Percentiles rank a stretch among this genome's conserved stretches.
Evolutionary conservation across 768 basidiomycete species (phyloP).

Genomic region (Naganishia randhawae): DNA sequence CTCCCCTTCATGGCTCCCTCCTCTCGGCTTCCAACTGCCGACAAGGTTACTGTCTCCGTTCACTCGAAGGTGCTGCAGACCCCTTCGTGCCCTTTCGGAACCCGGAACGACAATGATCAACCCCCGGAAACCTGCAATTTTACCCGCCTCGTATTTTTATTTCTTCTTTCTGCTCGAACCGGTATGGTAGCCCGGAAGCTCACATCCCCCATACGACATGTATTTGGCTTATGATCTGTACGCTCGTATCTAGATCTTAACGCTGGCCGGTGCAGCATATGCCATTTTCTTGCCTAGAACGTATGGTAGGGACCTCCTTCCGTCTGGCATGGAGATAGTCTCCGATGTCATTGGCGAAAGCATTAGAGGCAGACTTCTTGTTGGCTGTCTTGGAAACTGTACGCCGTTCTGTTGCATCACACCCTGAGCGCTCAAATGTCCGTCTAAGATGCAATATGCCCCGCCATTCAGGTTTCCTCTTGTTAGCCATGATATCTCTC

Average conservation of each 20-base stretch:
- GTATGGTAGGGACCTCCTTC: conserved; percentile 39
- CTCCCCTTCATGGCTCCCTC: neutral
- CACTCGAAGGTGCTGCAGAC: neutral
- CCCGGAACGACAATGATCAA: neutral
- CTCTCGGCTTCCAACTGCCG: neutral
- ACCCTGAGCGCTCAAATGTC: neutral
- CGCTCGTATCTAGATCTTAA: conserved; percentile 33
- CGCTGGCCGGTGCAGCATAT: conserved; percentile 41
- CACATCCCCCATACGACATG: neutral
- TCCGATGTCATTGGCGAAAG: conserved; percentile 36
- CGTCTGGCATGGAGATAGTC: conserved; percentile 28
- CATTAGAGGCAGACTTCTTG: conserved; percentile 38
- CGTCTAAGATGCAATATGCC: neutral
- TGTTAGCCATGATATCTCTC: conserved; percentile 38
- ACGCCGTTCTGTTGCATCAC: conserved; percentile 20
- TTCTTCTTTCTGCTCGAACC: conserved; percentile 18
- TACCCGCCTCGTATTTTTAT: conserved; percentile 6
- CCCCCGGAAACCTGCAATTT: neutral
- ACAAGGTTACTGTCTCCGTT: neutral
- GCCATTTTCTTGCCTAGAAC: conserved; percentile 39
- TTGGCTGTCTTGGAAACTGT: conserved; percentile 45
- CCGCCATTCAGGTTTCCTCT: conserved; percentile 38
- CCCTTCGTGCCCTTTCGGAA: neutral
- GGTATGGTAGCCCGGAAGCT: neutral
- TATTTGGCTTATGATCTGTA: neutral